Percentiles rank a stretch among this genome's conserved stretches.
Evolutionary conservation across 306 rosid species (phyloP).

Genomic region (Quercus cerris): DNA sequence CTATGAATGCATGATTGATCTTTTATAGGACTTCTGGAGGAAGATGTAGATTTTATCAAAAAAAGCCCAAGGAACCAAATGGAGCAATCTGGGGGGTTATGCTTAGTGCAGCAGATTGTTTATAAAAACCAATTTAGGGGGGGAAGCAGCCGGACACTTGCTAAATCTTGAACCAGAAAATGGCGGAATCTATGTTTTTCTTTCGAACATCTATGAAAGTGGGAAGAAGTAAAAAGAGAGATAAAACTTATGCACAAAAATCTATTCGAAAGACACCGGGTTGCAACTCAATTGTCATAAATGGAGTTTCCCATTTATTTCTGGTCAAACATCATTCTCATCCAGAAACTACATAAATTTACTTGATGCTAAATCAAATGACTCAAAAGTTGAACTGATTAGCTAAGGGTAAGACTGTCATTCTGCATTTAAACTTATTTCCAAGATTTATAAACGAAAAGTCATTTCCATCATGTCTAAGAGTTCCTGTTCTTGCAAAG

Average conservation of each 20-base stretch:
- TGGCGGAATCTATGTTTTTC: constrained; percentile 9
- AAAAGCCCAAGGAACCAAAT: too few relatives aligned
- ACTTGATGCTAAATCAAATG: not conserved
- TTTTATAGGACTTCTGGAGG: constrained; percentile 9
- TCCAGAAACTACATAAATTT: constrained; percentile 13
- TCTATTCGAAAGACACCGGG: too few relatives aligned
- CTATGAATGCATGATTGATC: constrained; percentile 17
- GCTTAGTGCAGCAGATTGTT: not conserved
- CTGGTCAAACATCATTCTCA: constrained; percentile 22
- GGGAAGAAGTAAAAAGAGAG: constrained; percentile 12
- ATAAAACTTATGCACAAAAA: not conserved
- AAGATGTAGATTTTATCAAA: constrained; percentile 12
- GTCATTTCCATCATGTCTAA: too few relatives aligned
- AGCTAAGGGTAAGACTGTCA: too few relatives aligned
- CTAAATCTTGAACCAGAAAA: constrained; percentile 17
- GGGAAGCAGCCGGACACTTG: not conserved
- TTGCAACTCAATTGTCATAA: constrained; percentile 17
- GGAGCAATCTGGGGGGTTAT: too few relatives aligned
- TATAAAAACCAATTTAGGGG: constrained; percentile 6
- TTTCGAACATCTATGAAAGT: too few relatives aligned
- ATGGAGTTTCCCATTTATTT: constrained; percentile 9
- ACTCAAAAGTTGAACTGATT: too few relatives aligned
- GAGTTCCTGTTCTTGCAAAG: too few relatives aligned
- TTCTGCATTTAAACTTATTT: too few relatives aligned
- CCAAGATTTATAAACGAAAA: too few relatives aligned